Evolutionary conservation across 768 basidiomycete species (phyloP), one percentile per base, ranked within the genome.

Genomic region (Gymnopilus dilepis): DNA sequence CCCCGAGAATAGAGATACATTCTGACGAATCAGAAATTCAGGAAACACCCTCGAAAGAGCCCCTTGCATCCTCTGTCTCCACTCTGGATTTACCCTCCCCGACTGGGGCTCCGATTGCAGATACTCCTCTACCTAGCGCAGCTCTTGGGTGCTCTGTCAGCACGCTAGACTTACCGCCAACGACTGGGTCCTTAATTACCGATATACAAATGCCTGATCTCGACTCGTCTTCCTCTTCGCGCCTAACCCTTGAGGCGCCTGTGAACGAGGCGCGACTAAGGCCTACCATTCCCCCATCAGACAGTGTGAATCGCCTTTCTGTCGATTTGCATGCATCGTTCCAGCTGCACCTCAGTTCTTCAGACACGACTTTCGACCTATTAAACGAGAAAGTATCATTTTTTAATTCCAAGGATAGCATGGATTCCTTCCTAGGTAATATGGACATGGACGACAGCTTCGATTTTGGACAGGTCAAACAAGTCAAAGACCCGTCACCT

Each of bases 351-450:
- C 69, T 83, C 34, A 74, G 77, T 56, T 77, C 77, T 17, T 73
- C 77, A 31, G 82, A 83, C n/a, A 69, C 74, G 34, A 80, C 78
- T 33, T 85, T 84, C 65, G 83, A 86, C 65, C 64, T 86, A 34
- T 66, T 86, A 56, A 84, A 82, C 59, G 84, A 85, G 66, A 80
- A 78, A 56, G 77, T 84, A 52, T 84, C 83, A 0, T 81, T 84
- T 62, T 75, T 83, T 42, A 70, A 65, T 37, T 63, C 73, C 8
- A 73, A 68, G 31, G 68, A 65, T 61, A 75, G 71, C 15, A 65
- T 68, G 62, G 76, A 75, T 43, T 74, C 78, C 4, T 77, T 77
- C 52, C 61, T 77, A 24, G 72, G 73, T 60, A 73, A 69, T 28
- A 63, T 73, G 45, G 77, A 75, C 11, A 78, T 78, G 34, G 81